Evolutionary conservation across 768 basidiomycete genomes (phyloP), one percentile per base, ranked within the genome.

Genomic region (Boletus coccyginus): DNA sequence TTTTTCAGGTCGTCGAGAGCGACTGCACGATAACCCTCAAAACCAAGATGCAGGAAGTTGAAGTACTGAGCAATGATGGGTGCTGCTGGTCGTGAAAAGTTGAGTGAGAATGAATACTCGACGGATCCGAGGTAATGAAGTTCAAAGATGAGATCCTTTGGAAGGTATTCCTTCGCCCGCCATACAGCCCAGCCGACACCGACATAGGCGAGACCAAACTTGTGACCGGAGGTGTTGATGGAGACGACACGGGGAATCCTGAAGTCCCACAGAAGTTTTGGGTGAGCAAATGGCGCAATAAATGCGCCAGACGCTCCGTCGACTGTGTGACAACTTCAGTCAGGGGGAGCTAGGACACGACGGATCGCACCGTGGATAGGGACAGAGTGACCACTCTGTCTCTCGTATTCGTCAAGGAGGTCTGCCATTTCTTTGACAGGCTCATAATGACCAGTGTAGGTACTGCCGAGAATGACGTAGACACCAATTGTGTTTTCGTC

Each of bases 351-450:
- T 69, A 54, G 16, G 70, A 21, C 70, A 13, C 64, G 71, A 78
- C 11, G 10, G 38, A 39, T 53, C 57, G 27, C 46, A 70, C 64
- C 62, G 56, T 78, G 78, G 57, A 81, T 77, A 21, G 81, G 77
- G 33, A 79, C 74, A 46, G 68, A 70, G 57, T 55, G 67, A n/a
- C 78, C 79, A 0, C 76, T 80, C 57, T 71, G 63, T 19, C 47
- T 67, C 68, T 86, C 78, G 63, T 82, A 86, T 55, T 73, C 78
- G 74, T 79, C 78, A 70, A 93, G 75, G 11, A 90, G 78, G 41
- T 86, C 84, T 1, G 88, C 77, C 85, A 97, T 90, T 68, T 87
- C 90, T 68, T 90, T 82, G 33, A 97, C 94, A 13, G 88, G 85
- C 64, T 96, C 94, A 64, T 78, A 84, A 61, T 76, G 77, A n/a